Evolutionary conservation across 352 stramenopile genomes (phyloP).

Genomic region (Globisporangium viniferum): DNA sequence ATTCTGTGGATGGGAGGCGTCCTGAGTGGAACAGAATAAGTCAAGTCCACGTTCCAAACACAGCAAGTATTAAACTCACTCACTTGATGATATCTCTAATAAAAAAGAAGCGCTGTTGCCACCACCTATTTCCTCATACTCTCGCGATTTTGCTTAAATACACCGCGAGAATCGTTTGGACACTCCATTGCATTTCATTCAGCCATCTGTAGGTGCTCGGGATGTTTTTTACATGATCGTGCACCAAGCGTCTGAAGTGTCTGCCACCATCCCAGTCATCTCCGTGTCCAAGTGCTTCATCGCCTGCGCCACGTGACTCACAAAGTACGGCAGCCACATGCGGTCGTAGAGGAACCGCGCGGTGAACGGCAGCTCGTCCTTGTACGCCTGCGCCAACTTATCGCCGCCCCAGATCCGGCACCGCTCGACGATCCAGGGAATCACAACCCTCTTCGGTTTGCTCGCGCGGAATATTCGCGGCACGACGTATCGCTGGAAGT

Average conservation of each 20-base stretch:
- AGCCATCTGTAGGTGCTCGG: background rate
- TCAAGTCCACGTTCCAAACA: background rate
- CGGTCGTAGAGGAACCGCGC: constrained; percentile 77
- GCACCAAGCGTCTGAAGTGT: constrained; percentile 56
- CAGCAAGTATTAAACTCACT: background rate
- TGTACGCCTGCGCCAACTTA: constrained; percentile 57
- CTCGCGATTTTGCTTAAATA: constrained; percentile 13
- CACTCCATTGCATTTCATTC: background rate
- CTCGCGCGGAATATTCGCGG: constrained; percentile 64
- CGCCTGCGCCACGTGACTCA: constrained; percentile 54
- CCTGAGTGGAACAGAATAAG: background rate
- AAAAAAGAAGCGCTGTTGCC: background rate
- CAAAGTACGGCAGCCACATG: constrained; percentile 74
- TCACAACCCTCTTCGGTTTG: constrained; percentile 62
- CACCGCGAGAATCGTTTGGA: constrained; percentile 5
- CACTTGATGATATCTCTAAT: constrained; percentile 2
- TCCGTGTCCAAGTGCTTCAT: constrained; percentile 71
- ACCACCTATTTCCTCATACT: background rate
- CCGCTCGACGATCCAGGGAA: constrained; percentile 81
- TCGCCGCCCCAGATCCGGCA: constrained; percentile 65
- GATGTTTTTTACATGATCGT: constrained; percentile 39
- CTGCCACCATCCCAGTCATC: constrained; percentile 27
- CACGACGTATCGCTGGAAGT: constrained; percentile 76
- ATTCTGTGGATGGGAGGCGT: constrained; percentile 33
- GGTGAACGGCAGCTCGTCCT: constrained; percentile 71